Evolutionary conservation across 2,329 filamentous ascomycete species (phyloP).

Genomic region (Sporothrix mexicana): DNA sequence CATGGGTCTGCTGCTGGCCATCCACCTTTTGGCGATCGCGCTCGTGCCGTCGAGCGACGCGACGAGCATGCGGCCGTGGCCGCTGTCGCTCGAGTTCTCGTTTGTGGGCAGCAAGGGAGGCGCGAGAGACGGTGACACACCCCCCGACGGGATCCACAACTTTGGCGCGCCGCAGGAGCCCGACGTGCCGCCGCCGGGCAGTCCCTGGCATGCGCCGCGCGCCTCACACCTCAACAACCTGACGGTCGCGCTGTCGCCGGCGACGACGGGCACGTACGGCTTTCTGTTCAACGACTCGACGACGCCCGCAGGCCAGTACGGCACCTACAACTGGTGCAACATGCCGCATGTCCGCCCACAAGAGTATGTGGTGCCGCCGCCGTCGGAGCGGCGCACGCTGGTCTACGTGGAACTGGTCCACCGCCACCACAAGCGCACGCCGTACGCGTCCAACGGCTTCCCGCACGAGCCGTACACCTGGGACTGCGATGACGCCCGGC

Average conservation of each 20-base stretch:
- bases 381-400: conserved; percentile 61
- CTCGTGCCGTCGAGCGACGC: conserved; percentile 11
- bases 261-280: conserved; percentile 66
- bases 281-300: conserved; percentile 74
- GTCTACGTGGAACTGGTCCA: conserved; percentile 80
- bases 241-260: conserved; percentile 35
- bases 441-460: conserved; percentile 78
- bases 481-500: conserved; percentile 72
- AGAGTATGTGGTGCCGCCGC: conserved; percentile 64
- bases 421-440: conserved; percentile 83
- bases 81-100: conserved; percentile 25
- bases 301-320: conserved; percentile 62
- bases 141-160: conserved; percentile 17
- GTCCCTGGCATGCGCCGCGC: conserved; percentile 42
- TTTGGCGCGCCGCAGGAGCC: conserved; percentile 9
- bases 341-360: conserved; percentile 78
- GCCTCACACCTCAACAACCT: conserved; percentile 43
- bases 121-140: conserved; percentile 23
- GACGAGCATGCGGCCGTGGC: conserved; percentile 26
- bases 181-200: conserved; percentile 35
- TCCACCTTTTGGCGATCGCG: conserved; percentile 26
- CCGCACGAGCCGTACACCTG: conserved; percentile 74
- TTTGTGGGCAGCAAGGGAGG: conserved; percentile 10
- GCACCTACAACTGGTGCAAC: conserved; percentile 81
- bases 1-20: conserved; percentile 30